Base-by-base conservation (phyloP, 441 rosid genomes). In the Rhodomyrtus psidioides region DNA sequence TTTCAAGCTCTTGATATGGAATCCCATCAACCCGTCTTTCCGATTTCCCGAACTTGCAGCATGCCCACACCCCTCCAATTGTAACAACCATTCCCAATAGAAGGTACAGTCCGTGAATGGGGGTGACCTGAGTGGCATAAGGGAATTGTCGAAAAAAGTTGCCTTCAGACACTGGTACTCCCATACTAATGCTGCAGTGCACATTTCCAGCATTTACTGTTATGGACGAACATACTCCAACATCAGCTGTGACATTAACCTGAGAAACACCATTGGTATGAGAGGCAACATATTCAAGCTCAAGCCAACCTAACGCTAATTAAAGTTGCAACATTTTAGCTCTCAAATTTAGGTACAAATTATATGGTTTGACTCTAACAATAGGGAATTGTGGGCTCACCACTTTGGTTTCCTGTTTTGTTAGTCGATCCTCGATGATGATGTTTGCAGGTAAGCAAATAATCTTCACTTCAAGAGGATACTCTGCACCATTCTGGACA, bases 1-100 rank as follows among this genome's bases (percentile, higher is more conserved):
- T 91, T 89, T 91, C 91, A 21, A 93, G 90, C 89, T 89, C 93
- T 83, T 91, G 91, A 82, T 91, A 91, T 27, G 85, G 86, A 83
- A 90, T 84, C 83, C 92, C 91, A 62, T 88, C 89, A 7, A 55
- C 87, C 75, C 82, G 88, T 82, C 79, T 28, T 75, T 85, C 84
- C 12, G 84, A 86, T 86, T 85, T 90, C 70, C 86, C 88, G 9
- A 88, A 83, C 62, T 88, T 90, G 90, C 88, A 91, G 88, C 93
- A 90, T 10, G 91, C 90, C 88, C 91, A 91, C 39, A 84, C 85
- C 39, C 89, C 90, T 86, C 90, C 93, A 26, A 87, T 70, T 4
- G 88, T 83, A 56, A 92, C 54, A 74, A 65, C 82, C 74, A 87
- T 83, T 23, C 88, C 82, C 79, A 93, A 75, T 79, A 90, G 56